Base-by-base conservation (phyloP, 2,329 filamentous ascomycete genomes). In the Aureobasidium sp. region DNA sequence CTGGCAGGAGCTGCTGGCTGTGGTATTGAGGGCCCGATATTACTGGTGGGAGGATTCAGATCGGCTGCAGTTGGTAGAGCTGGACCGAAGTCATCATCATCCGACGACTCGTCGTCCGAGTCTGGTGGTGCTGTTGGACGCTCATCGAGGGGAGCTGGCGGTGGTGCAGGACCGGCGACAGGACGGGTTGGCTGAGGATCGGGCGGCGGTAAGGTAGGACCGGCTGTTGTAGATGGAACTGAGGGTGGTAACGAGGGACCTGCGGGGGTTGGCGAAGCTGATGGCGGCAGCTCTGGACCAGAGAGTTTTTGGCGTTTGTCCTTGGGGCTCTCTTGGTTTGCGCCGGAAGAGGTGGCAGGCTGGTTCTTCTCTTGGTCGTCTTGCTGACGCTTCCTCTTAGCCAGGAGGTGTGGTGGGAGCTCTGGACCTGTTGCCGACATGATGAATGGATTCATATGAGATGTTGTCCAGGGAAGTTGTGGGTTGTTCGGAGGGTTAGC, bases 391-490 rank as follows among this genome's bases (percentile, higher is more conserved):
- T 84, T 75, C 64, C 75, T 70, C 72, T 82, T 79, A 11, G 79
- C 67, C 37, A 82, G 70, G 45, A 88, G 79, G 64, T 89, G 84
- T 5, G 87, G 81, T 13, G 89, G 88, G 29, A 91, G 73, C 63
- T 85, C 79, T 14, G 89, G 88, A 5, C 88, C 88, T 69, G 90
- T 85, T 37, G 83, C 85, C 55, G 85, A 77, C 87, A 90, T 90
- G 25, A 21, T 74, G 66, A 34, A 55, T 62, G 53, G 67, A 30
- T 10, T 45, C 66, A 14, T 36, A 25, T 44, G 30, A 11, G n/a
- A 9, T 8, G 41, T 57, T 32, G 41, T 34, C 27, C n/a, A 45
- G 36, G n/a, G 3, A 34, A 27, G 27, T n/a, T 5, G 5, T 7
- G 2, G 1, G 13, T 11, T 30, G 34, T 5, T 37, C 10, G 34